Base-by-base conservation (phyloP, 2,329 filamentous ascomycete genomes). In the Coleophoma cylindrospora region DNA sequence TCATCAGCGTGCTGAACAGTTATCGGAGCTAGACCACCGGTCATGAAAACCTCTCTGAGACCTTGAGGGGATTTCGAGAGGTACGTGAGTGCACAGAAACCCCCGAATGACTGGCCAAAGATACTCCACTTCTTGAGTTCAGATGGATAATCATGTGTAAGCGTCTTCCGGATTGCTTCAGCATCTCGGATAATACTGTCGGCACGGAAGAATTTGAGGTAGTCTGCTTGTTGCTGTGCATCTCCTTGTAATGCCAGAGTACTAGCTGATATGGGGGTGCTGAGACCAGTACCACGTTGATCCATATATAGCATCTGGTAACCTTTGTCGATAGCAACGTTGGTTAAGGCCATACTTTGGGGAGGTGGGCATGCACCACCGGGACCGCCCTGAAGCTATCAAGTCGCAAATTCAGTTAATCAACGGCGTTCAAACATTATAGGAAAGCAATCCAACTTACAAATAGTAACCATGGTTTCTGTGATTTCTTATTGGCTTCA, bases 51-150 rank as follows among this genome's bases (percentile, higher is more conserved):
- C 70, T 97, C 92, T 32, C 83, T 81, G 21, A 97, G 69, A 1
- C 87, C 87, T 50, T 90, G 79, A 0, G 89, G 89, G 59, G 81
- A 84, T 65, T 88, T 83, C 2, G 87, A 94, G 14, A 97, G 78
- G 66, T 96, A 97, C 8, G 87, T 92, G 34, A 90, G 74, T 44
- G 77, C 79, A 63, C 91, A 89, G 68, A 96, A 96, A 1, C 92
- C 92, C 37, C 92, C 92, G 67, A 95, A 97, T 14, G 86, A 91
- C 70, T 96, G 92, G 9, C 92, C 92, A 54, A 95, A 86, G 32
- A 94, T 79, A 51, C 84, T 87, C 92, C 91, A 96, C 64, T 85
- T 84, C 65, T 83, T 80, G 64, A 87, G 83, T 44, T 86, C 80
- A 19, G 79, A 73, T 0, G 87, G 83, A 60, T 83, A 87, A 47